Evolutionary conservation across 1,284 basidiomycete species (phyloP), one percentile per base, ranked within the genome.

Genomic region (Melampsora larici-populina): DNA sequence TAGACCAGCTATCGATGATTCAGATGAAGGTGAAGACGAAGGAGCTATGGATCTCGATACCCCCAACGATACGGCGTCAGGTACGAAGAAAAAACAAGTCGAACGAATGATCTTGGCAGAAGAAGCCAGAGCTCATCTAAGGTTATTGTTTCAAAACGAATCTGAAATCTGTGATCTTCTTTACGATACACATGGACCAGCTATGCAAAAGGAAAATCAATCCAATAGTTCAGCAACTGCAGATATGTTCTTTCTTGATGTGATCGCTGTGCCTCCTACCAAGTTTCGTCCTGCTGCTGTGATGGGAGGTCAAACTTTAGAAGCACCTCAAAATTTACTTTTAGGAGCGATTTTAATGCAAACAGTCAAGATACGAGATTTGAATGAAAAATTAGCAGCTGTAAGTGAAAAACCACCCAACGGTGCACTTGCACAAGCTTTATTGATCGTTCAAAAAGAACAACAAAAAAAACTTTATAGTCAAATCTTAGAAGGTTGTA

Each of bases 171-270:
- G 92, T 82, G 89, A 90, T 1, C 87, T 99, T 66, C 86, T 99
- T 63, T 99, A 93, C 84, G 94, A 95, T 49, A 90, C 93, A 68
- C 96, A 98, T 83, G 95, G 95, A 26, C 89, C 91, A 1, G 82
- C 88, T 91, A 33, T 79, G 79, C 64, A 79, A 79, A 67, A 33
- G 18, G 18, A 78, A 40, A 74, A 80, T 80, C 29, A 15, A n/a
- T 55, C 71, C 73, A 67, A 79, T 79, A n/a, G 70, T 51, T 24
- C 67, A 46, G 21, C 69, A 33, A 92, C 90, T 62, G 91, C 94
- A 65, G 95, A 97, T 83, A 94, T 97, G 88, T 99, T 99, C 85
- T 99, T 99, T 87, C 87, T 99, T 86, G 92, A 96, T 51, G 94
- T 92, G 73, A 84, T 99, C 43, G 89, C 93, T 40, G 92, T 99